Percentiles rank a stretch among this genome's conserved stretches.
phyloP scores from a whole-genome alignment of 2,329 filamentous ascomycete genomes.

The Colletotrichum sp. region DNA sequence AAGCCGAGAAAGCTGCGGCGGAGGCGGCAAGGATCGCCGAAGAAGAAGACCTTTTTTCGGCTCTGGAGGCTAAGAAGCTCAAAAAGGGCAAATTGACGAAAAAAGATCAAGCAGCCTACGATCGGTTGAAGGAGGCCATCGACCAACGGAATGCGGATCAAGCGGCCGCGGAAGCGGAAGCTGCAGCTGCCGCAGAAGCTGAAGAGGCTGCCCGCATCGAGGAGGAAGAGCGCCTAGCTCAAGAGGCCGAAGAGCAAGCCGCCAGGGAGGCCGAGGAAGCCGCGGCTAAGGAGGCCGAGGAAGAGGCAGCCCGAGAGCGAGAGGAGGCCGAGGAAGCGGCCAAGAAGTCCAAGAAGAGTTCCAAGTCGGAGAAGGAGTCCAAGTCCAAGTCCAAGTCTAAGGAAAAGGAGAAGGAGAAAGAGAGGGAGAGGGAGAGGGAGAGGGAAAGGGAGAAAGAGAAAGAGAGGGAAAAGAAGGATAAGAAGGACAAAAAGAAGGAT shows the following conservation, averaged over 20 bases:
- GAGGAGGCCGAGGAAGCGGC: slow-evolving; percentile 36
- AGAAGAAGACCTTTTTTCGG: slow-evolving; percentile 42
- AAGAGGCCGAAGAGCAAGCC: not conserved
- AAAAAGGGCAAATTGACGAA: slow-evolving; percentile 52
- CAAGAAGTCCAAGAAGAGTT: slow-evolving; percentile 48
- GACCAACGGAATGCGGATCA: slow-evolving; percentile 40
- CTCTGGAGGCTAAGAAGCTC: slow-evolving; percentile 52
- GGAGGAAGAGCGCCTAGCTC: slow-evolving; percentile 29
- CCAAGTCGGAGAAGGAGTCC: slow-evolving; percentile 36
- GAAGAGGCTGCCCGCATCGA: slow-evolving; percentile 35
- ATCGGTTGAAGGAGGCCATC: slow-evolving; percentile 38
- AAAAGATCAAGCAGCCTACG: slow-evolving; percentile 50
- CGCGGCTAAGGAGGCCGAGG: slow-evolving; percentile 27
- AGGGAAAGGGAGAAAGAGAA: slow-evolving; percentile 30
- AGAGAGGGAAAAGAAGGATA: slow-evolving; percentile 34
- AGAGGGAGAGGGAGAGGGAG: slow-evolving; percentile 26
- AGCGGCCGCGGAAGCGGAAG: slow-evolving; percentile 31
- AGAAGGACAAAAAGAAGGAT: slow-evolving; percentile 25
- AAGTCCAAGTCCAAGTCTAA: slow-evolving; percentile 39
- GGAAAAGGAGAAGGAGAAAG: slow-evolving; percentile 35
- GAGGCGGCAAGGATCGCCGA: slow-evolving; percentile 30
- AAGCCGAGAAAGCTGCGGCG: slow-evolving; percentile 34
- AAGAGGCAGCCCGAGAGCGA: slow-evolving; percentile 27
- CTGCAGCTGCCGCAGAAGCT: slow-evolving; percentile 37
- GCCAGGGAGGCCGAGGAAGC: slow-evolving; percentile 44